Conservation (phyloP, 78 protist species). For the Emiliania huxleyi region DNA sequence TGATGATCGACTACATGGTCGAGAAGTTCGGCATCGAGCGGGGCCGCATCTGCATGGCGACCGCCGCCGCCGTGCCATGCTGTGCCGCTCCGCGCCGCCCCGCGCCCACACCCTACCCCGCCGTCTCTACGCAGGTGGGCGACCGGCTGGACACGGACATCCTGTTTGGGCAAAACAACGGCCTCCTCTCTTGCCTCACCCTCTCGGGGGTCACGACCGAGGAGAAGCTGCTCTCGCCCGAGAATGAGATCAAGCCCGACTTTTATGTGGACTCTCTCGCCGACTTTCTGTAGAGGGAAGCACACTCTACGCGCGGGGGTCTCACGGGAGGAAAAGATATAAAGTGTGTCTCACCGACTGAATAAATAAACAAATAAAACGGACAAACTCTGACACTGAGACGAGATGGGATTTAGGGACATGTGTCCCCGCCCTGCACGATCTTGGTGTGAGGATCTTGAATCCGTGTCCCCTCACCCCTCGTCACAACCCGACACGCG, state of each 20-base stretch:
- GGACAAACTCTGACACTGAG: too few relatives aligned
- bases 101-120: neutral
- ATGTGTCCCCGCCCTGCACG: too few relatives aligned
- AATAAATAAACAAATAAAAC: too few relatives aligned
- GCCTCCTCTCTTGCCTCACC: neutral
- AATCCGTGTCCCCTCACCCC: too few relatives aligned
- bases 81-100: neutral
- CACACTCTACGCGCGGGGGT: too few relatives aligned
- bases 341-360: too few relatives aligned
- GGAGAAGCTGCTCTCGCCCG: slow-evolving; percentile 26
- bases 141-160: slow-evolving; percentile 78
- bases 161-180: slow-evolving; percentile 53
- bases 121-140: too few relatives aligned
- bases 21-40: slow-evolving; percentile 11
- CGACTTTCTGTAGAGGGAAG: neutral
- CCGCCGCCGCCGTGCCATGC: too few relatives aligned
- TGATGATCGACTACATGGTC: slow-evolving; percentile 40
- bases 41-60: slow-evolving; percentile 23
- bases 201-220: slow-evolving; percentile 52
- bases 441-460: too few relatives aligned
- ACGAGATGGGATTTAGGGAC: too few relatives aligned
- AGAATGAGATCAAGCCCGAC: slow-evolving; percentile 27
- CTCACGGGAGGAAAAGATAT: too few relatives aligned
- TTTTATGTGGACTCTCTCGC: neutral
- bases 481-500: too few relatives aligned